Base-by-base conservation (phyloP, 192 early-diverging fungal species). In the Backusella tuberculispora region DNA sequence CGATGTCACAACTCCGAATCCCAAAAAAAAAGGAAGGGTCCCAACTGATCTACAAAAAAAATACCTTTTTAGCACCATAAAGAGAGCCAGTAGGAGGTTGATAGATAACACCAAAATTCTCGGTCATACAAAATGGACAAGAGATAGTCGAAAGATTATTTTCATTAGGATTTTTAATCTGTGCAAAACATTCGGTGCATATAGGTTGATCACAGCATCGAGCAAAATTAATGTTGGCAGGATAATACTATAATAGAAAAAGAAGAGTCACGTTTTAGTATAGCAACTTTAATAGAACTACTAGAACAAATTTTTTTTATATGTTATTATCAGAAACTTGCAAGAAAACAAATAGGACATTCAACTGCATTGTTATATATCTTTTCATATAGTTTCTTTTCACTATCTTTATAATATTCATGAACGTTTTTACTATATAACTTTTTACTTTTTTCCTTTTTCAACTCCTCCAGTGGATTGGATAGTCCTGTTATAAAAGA, bases 141-240 rank as follows among this genome's bases (percentile, higher is more conserved):
- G 65, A 43, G 10, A 41, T 19, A 1, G 34, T 9, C 14, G 38
- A 40, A 4, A 17, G 15, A 9, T 14, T 66, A 13, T 26, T 8
- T 9, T 43, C 65, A 60, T n/a, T 19, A 10, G 50, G 47, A 60
- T 92, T 90, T 80, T 95, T 93, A 72, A 98, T 95, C 85, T 98
- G 96, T 53, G 96, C 90, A 87, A 98, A 98, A 80, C 96, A 98
- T 72, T 98, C 96, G 15, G 96, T 96, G 87, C 96, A 98, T 73
- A 98, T 94, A 8, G 96, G 96, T 75, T 97, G 92, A 79, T 94
- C 93, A 83, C 96, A 98, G 83, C 96, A 98, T 41, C 92, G 84
- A 15, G 96, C 92, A 80, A 93, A 90, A 85, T 98, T 98, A 84
- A 96, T 95, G 82, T 96, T 95, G 70, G 87, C 79, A 34, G 96